Percentiles rank a stretch among this genome's conserved stretches.
These are phyloP conservation scores for Wakefieldia striispora DNA, from an alignment of 768 basidiomycete species.

Conservation along the genomic window DNA sequence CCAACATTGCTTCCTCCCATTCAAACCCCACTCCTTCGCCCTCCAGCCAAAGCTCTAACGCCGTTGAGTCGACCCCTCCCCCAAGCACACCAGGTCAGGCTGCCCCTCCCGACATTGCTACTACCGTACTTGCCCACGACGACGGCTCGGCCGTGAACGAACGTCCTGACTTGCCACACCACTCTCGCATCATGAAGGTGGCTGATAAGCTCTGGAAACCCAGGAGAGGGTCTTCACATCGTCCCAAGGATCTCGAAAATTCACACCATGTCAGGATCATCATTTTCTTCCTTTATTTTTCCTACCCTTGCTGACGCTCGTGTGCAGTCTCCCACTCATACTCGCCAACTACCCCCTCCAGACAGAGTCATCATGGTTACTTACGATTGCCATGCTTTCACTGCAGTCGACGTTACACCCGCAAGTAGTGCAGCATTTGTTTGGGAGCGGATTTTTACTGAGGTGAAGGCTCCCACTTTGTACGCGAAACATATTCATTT, in stretches of 20 bases:
- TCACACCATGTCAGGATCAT: constrained; percentile 24
- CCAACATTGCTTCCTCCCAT: constrained; percentile 34
- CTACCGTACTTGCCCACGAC: constrained; percentile 37
- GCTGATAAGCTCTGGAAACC: constrained; percentile 24
- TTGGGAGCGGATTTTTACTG: constrained; percentile 76
- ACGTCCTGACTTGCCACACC: constrained; percentile 28
- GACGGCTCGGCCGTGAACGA: constrained; percentile 34
- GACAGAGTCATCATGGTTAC: constrained; percentile 61
- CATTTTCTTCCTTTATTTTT: constrained; percentile 5
- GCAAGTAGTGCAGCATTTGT: constrained; percentile 66
- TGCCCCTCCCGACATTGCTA: constrained; percentile 40
- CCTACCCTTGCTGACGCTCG: constrained; percentile 9
- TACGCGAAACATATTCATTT: constrained; percentile 3
- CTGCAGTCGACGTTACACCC: constrained; percentile 66
- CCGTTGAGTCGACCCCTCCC: constrained; percentile 67
- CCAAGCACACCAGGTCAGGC: constrained; percentile 61
- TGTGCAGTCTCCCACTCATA: constrained; percentile 30
- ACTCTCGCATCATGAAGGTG: constrained; percentile 34
- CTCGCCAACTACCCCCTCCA: constrained; percentile 30
- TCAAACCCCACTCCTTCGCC: constrained; percentile 64
- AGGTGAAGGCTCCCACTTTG: constrained; percentile 44
- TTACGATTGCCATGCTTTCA: constrained; percentile 72
- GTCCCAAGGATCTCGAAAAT: constrained; percentile 23
- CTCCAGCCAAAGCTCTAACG: constrained; percentile 61
- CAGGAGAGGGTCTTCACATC: constrained; percentile 31